A percentile compares a stretch with the other conserved stretches of the same genome.
These are phyloP conservation scores for Plenodomus biglobosus DNA, from an alignment of 2,329 filamentous ascomycete genomes.

Conservation along the genomic window DNA sequence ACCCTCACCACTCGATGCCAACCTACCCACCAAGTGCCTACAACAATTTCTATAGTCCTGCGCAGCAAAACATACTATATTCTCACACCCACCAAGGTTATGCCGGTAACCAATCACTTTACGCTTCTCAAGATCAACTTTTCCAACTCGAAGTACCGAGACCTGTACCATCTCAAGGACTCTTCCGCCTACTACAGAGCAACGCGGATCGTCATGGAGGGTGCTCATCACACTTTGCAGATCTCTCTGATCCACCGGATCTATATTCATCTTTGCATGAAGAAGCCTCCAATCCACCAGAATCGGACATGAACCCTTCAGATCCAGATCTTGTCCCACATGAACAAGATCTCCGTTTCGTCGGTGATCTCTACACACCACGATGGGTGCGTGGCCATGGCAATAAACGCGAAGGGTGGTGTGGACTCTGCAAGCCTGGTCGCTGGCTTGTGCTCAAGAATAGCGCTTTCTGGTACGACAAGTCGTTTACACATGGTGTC, in stretches of 20 bases:
- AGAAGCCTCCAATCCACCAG: conserved; percentile 71
- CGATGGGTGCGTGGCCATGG: conserved; percentile 82
- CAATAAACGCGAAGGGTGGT: conserved; percentile 88
- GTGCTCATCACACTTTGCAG: conserved; percentile 64
- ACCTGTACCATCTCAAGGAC: conserved; percentile 64
- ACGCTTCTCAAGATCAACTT: conserved; percentile 56
- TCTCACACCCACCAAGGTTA: conserved; percentile 56
- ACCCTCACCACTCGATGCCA: conserved; percentile 47
- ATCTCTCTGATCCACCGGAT: conserved; percentile 74
- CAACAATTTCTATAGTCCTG: conserved; percentile 30
- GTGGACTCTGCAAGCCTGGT: conserved; percentile 82
- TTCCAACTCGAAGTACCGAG: conserved; percentile 60
- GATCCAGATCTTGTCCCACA: conserved; percentile 76
- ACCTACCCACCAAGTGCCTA: conserved; percentile 39
- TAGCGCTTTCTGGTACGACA: conserved; percentile 91
- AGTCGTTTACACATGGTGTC: conserved; percentile 85
- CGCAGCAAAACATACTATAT: conserved; percentile 42
- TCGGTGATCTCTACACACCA: conserved; percentile 80
- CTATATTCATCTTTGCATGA: conserved; percentile 74
- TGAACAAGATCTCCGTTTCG: conserved; percentile 73
- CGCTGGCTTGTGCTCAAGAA: conserved; percentile 88
- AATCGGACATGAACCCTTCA: conserved; percentile 77
- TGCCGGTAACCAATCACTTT: conserved; percentile 48
- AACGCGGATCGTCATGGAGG: conserved; percentile 71
- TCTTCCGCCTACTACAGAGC: conserved; percentile 74